A percentile compares a stretch with the other conserved stretches of the same genome.
phyloP scores from a whole-genome alignment of 371 early-diverging fungal genomes.

The Batkoa obscura region DNA sequence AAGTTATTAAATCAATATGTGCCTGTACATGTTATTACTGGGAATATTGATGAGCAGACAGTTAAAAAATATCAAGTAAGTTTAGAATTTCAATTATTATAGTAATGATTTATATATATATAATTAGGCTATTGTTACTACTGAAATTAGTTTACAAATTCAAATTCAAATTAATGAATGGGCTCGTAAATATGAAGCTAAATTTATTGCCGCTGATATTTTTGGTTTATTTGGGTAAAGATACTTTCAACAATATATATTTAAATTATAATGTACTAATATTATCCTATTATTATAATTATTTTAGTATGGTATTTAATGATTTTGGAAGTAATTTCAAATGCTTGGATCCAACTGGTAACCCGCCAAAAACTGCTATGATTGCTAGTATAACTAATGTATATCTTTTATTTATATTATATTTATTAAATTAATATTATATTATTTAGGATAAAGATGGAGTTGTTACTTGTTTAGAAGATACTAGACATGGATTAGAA shows the following conservation, averaged over 20 bases:
- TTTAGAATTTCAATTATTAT: not conserved
- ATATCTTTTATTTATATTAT: not conserved
- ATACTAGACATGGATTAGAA: conserved; percentile 91
- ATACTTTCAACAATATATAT: not conserved
- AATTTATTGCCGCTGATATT: conserved; percentile 84
- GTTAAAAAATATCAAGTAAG: conserved; percentile 51
- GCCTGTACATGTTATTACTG: conserved; percentile 61
- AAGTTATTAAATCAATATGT: conserved; percentile 97
- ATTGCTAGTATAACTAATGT: conserved; percentile 61
- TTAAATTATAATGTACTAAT: not conserved
- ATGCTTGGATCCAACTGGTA: conserved; percentile 87
- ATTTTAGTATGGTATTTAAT: conserved; percentile 46
- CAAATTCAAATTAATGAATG: conserved; percentile 81
- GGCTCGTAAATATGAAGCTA: conserved; percentile 61
- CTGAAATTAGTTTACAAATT: conserved; percentile 51
- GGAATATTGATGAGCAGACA: conserved; percentile 48
- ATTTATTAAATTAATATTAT: conserved; percentile 10
- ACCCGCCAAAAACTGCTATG: conserved; percentile 85
- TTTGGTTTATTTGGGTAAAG: conserved; percentile 88
- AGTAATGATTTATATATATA: not conserved
- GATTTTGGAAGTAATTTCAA: conserved; percentile 91
- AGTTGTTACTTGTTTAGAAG: conserved; percentile 89
- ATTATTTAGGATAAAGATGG: conserved; percentile 43
- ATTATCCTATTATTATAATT: too few relatives aligned
- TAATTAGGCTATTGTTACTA: conserved; percentile 58